A percentile compares a stretch with the other conserved stretches of the same genome.
These are phyloP conservation scores for Colletotrichum eleusines DNA, from an alignment of 2,329 filamentous ascomycete genomes.

Conservation along the genomic window DNA sequence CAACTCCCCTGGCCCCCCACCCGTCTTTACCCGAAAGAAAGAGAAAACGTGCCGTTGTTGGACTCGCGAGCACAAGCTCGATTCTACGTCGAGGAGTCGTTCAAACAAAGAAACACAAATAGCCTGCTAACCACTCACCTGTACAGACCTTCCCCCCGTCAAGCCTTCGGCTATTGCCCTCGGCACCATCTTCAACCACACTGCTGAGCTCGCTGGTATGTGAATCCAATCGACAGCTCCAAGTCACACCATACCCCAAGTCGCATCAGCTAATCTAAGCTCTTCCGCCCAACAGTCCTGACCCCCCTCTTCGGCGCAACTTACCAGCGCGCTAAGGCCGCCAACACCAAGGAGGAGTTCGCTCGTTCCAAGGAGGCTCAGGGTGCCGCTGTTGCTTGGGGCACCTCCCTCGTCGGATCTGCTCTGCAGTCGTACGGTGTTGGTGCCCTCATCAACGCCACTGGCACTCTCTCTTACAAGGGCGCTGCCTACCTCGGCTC, in stretches of 20 bases:
- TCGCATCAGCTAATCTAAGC: constrained; percentile 18
- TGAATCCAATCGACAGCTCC: constrained; percentile 14
- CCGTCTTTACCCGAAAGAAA: background rate
- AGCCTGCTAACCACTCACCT: background rate
- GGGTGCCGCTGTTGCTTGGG: constrained; percentile 88
- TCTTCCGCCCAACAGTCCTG: constrained; percentile 69
- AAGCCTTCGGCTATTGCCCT: constrained; percentile 98
- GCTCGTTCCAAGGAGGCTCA: constrained; percentile 92
- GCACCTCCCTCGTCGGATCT: constrained; percentile 89
- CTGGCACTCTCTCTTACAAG: constrained; percentile 95
- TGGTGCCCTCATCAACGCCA: constrained; percentile 92
- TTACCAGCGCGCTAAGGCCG: constrained; percentile 90
- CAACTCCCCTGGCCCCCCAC: too few species aligned
- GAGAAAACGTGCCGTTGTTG: background rate
- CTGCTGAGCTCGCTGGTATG: constrained; percentile 79
- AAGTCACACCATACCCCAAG: background rate
- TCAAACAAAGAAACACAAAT: too few species aligned
- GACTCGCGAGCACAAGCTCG: background rate
- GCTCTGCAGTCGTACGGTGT: constrained; percentile 91
- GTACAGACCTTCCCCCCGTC: constrained; percentile 76
- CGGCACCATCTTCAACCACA: constrained; percentile 96
- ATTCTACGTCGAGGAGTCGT: background rate
- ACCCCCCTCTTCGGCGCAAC: constrained; percentile 92
- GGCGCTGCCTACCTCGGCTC: constrained; percentile 93
- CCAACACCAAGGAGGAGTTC: constrained; percentile 98